Conservation (phyloP, 768 basidiomycete species). For the Macrolepiota dolichaula region DNA sequence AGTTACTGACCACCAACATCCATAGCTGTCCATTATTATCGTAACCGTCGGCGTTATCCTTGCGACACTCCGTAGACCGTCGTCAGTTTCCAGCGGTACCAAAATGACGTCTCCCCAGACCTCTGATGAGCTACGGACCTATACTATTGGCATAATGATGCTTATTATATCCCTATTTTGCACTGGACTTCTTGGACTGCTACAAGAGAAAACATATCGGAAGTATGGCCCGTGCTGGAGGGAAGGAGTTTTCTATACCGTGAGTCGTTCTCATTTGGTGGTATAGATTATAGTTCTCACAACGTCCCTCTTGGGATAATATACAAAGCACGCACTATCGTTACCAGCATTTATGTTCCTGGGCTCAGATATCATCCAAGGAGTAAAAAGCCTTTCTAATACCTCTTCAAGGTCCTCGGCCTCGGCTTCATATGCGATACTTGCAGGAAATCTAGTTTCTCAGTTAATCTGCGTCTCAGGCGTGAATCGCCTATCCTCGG, state of each 20-base stretch:
- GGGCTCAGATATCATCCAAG: constrained; percentile 50
- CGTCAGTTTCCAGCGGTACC: constrained; percentile 20
- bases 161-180: constrained; percentile 63
- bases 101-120: constrained; percentile 14
- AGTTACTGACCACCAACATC: neutral
- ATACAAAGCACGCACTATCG: constrained; percentile 66
- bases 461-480: constrained; percentile 83
- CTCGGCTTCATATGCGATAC: constrained; percentile 48
- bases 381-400: constrained; percentile 44
- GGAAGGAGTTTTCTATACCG: constrained; percentile 83
- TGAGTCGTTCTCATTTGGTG: constrained; percentile 22
- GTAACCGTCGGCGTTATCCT: constrained; percentile 72
- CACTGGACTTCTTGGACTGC: constrained; percentile 63
- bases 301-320: neutral
- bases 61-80: constrained; percentile 64
- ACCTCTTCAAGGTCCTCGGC: constrained; percentile 27
- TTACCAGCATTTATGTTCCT: constrained; percentile 75
- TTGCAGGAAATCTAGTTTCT: constrained; percentile 62
- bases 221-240: constrained; percentile 78
- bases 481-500: constrained; percentile 79
- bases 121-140: constrained; percentile 39
- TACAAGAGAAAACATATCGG: constrained; percentile 76
- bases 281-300: neutral
- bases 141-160: constrained; percentile 66
- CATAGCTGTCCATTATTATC: constrained; percentile 57